A percentile compares a stretch with the other conserved stretches of the same genome.
phyloP scores from a whole-genome alignment of 768 basidiomycete species.

The Tubosaeta brunneosetosa region DNA sequence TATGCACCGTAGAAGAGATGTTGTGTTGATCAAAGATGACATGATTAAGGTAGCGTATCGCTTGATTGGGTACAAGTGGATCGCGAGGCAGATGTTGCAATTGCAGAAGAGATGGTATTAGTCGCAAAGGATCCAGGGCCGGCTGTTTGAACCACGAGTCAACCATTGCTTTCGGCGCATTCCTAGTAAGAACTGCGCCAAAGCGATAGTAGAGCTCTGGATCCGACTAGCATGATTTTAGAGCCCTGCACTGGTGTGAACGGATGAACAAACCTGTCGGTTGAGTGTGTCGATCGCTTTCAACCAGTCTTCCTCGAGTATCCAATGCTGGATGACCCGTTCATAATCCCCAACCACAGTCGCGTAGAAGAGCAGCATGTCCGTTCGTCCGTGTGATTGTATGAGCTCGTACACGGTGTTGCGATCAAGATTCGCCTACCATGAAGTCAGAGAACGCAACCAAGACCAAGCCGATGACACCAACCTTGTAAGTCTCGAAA shows the following conservation, averaged over 20 bases:
- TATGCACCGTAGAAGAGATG: conserved; percentile 85
- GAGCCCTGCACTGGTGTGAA: background rate
- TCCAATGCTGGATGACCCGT: conserved; percentile 87
- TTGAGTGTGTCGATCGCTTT: conserved; percentile 89
- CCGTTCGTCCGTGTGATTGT: conserved; percentile 86
- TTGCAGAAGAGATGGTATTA: conserved; percentile 86
- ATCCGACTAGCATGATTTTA: conserved; percentile 49
- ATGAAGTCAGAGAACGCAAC: background rate
- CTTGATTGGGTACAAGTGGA: conserved; percentile 75
- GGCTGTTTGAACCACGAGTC: conserved; percentile 89
- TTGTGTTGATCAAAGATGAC: conserved; percentile 77
- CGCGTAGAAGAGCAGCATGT: conserved; percentile 90
- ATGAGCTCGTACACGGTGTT: conserved; percentile 90
- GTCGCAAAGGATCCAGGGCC: conserved; percentile 71
- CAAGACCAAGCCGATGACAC: conserved; percentile 4
- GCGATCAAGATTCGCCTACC: conserved; percentile 78
- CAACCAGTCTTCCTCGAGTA: conserved; percentile 87
- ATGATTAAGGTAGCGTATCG: conserved; percentile 83
- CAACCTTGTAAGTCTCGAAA: conserved; percentile 89
- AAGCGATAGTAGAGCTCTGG: conserved; percentile 92
- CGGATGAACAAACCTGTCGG: conserved; percentile 57
- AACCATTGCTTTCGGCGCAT: conserved; percentile 84
- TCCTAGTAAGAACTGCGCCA: conserved; percentile 79
- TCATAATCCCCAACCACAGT: conserved; percentile 73
- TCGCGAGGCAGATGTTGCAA: conserved; percentile 70